Conservation (phyloP, 257 asterid species). For the Solanum tarijense region DNA sequence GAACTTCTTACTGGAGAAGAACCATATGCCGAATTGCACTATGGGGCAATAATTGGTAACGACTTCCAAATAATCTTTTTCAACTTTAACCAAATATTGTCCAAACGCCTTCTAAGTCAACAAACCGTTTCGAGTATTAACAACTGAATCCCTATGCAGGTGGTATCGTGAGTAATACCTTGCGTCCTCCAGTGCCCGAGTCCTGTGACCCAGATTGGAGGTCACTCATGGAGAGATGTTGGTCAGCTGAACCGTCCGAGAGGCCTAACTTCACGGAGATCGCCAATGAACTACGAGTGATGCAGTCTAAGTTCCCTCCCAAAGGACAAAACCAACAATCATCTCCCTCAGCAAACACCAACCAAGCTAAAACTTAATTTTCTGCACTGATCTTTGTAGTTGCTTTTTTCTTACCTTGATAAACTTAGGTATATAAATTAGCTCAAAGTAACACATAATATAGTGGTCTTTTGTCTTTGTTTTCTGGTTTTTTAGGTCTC, state of each 20-base stretch:
- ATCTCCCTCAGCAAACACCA: slow-evolving; percentile 24
- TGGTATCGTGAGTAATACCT: slow-evolving; percentile 89
- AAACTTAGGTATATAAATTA: slow-evolving; percentile 4
- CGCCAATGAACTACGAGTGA: slow-evolving; percentile 61
- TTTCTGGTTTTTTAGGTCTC: neutral
- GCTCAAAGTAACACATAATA: neutral
- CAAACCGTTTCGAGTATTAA: neutral
- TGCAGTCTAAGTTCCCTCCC: slow-evolving; percentile 61
- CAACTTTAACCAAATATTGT: neutral
- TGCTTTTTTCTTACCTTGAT: neutral
- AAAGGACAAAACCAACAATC: slow-evolving; percentile 53
- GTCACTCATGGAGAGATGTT: slow-evolving; percentile 83
- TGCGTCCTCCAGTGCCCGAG: slow-evolving; percentile 87
- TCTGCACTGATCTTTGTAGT: neutral
- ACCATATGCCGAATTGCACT: slow-evolving; percentile 89
- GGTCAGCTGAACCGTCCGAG: slow-evolving; percentile 88
- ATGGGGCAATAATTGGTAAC: slow-evolving; percentile 91
- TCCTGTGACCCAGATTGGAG: slow-evolving; percentile 71
- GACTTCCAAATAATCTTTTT: neutral
- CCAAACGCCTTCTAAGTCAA: neutral
- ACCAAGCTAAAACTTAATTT: slow-evolving; percentile 34
- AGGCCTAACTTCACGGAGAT: slow-evolving; percentile 79
- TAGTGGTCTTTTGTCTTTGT: neutral
- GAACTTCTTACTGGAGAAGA: slow-evolving; percentile 97
- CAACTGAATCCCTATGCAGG: slow-evolving; percentile 23